A percentile compares a stretch with the other conserved stretches of the same genome.
phyloP scores from a whole-genome alignment of 2,329 filamentous ascomycete species.

The Paecilomyces sp. region DNA sequence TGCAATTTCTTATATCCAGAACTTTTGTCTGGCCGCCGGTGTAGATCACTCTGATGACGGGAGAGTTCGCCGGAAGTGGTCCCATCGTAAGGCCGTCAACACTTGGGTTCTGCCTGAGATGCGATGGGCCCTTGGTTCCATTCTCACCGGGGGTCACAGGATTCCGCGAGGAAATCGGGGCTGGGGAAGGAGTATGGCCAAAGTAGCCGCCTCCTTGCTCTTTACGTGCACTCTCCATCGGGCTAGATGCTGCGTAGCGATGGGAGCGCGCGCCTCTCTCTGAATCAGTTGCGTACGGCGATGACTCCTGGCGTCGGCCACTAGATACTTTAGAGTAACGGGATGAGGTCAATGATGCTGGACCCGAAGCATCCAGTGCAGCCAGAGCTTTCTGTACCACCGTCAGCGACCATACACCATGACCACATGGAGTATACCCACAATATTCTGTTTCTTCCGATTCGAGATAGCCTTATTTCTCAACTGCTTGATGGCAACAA shows the following conservation, averaged over 20 bases:
- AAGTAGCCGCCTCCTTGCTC: slow-evolving; percentile 48
- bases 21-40: slow-evolving; percentile 88
- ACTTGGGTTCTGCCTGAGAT: slow-evolving; percentile 75
- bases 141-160: slow-evolving; percentile 58
- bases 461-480: slow-evolving; percentile 69
- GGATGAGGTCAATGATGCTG: slow-evolving; percentile 58
- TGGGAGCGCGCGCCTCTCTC: slow-evolving; percentile 46
- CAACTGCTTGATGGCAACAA: slow-evolving; percentile 75
- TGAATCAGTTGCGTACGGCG: slow-evolving; percentile 58
- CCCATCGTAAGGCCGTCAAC: slow-evolving; percentile 82
- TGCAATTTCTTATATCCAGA: slow-evolving; percentile 86
- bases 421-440: slow-evolving; percentile 37
- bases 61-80: slow-evolving; percentile 74
- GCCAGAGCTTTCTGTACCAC: slow-evolving; percentile 68
- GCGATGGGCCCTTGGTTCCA: slow-evolving; percentile 56
- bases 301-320: slow-evolving; percentile 62
- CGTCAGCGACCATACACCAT: slow-evolving; percentile 9
- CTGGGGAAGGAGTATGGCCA: slow-evolving; percentile 47
- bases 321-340: slow-evolving; percentile 49
- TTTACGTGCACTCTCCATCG: slow-evolving; percentile 46
- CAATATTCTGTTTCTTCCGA: slow-evolving; percentile 77
- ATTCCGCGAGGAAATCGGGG: slow-evolving; percentile 47
- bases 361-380: slow-evolving; percentile 60
- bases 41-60: slow-evolving; percentile 87
- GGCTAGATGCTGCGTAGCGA: slow-evolving; percentile 55